Base-by-base conservation (phyloP, 306 rosid genomes). In the Cercis canadensis region DNA sequence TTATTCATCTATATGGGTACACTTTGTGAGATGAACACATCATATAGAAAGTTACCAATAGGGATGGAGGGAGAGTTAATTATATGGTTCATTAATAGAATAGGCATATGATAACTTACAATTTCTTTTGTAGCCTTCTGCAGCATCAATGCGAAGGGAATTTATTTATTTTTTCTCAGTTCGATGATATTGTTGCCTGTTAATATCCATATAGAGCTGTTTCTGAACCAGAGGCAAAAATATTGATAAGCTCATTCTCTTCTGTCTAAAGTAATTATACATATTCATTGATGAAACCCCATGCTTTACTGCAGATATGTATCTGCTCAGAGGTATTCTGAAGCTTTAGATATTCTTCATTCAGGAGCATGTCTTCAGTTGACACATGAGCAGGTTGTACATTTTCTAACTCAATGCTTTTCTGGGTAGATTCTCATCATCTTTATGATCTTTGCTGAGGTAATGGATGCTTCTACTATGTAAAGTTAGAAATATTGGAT, bases 291-390 rank as follows among this genome's bases (percentile, higher is more conserved):
- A 87, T 43, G 37, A 70, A 62, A 59, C 18, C 74, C 55, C 73
- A 63, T 47, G 51, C 62, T 76, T 78, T 78, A 40, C 73, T 79
- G 75, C 92, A 91, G 99, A 82, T 95, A 95, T 71, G 82, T 80
- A 14, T 63, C 90, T 70, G 91, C 89, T 57, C 77, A 91, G 78
- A 89, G 92, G 86, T 82, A 63, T 77, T 47, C 87, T 21, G 99
- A 95, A 70, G 97, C 96, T 52, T 77, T 89, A 84, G 97, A 89
- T 82, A 75, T 95, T 70, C 85, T 91, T 68, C 87, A 91, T 62
- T 85, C 96, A 0, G 99, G 99, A 62, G 92, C 96, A 39, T 87
- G 96, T 91, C 63, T 80, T 63, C 99, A 95, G 47, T 61, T 95
- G 82, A 76, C 86, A 62, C 81, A 78, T 46, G 90, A 75, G 56